A percentile compares a stretch with the other conserved stretches of the same genome.
Conservation (phyloP, 176 grass and related monocot genomes). For the Triticum monococcum region DNA sequence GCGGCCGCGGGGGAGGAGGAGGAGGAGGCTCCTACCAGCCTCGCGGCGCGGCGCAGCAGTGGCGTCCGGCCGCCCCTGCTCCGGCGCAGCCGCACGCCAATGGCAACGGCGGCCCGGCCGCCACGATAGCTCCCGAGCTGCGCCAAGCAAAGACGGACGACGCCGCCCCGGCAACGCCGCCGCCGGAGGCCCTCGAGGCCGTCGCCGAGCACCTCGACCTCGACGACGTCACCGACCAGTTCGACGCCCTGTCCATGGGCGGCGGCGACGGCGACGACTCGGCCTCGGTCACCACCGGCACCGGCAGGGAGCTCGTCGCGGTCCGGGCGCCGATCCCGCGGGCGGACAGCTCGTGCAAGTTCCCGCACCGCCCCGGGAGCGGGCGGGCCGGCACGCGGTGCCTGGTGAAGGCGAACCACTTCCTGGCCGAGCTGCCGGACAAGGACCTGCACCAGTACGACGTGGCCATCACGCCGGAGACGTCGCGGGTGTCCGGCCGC, state of each 20-base stretch:
- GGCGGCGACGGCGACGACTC: not conserved
- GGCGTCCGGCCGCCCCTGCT: constrained; percentile 21
- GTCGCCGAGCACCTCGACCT: constrained; percentile 45
- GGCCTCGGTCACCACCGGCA: not conserved
- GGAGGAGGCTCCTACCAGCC: constrained; percentile 7
- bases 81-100: constrained; percentile 20
- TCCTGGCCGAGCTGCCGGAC: constrained; percentile 79
- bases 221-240: constrained; percentile 3
- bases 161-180: constrained; percentile 17
- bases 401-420: constrained; percentile 93
- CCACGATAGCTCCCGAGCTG: constrained; percentile 84
- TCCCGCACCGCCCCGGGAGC: constrained; percentile 74
- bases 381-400: constrained; percentile 65
- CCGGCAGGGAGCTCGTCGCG: constrained; percentile 12
- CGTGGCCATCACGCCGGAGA: constrained; percentile 69
- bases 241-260: constrained; percentile 49
- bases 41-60: constrained; percentile 24
- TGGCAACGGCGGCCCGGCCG: constrained; percentile 7
- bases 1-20: not conserved
- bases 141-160: constrained; percentile 80
- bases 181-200: not conserved
- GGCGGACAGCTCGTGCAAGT: constrained; percentile 54
- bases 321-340: not conserved
- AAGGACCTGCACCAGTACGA: constrained; percentile 96
- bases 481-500: constrained; percentile 54